Evolutionary conservation across 108 stramenopile genomes (phyloP).

Genomic region (Nitzschia sp.): DNA sequence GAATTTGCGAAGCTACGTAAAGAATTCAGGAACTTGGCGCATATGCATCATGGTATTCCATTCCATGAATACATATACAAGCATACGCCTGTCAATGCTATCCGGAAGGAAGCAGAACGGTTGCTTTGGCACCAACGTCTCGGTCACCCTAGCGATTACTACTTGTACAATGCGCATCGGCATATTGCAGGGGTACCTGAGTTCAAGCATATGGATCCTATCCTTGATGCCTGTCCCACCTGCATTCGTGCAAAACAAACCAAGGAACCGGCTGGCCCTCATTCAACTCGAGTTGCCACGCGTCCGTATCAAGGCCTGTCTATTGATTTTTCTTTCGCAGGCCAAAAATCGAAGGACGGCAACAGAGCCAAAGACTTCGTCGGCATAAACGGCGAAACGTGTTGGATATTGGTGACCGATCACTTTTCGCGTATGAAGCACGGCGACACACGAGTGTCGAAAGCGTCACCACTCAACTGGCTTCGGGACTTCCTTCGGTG

Average conservation of each 20-base stretch:
- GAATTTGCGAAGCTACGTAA: not conserved
- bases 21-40: not conserved
- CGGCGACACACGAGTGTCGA: conserved; percentile 7
- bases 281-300: conserved; percentile 14
- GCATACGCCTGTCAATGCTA: not conserved
- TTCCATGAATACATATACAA: not conserved
- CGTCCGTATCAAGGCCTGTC: conserved; percentile 14
- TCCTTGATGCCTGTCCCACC: conserved; percentile 26
- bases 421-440: conserved; percentile 12
- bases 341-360: conserved; percentile 5
- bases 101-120: too few species aligned
- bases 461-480: conserved; percentile 8
- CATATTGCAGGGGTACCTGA: conserved; percentile 18
- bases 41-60: not conserved
- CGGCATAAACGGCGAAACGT: too few species aligned
- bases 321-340: conserved; percentile 12
- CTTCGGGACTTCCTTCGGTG: not conserved
- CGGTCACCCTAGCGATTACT: conserved; percentile 16
- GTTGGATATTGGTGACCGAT: conserved; percentile 22
- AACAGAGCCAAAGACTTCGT: conserved; percentile 4
- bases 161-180: conserved; percentile 21
- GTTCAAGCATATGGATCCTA: not conserved
- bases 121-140: conserved; percentile 35
- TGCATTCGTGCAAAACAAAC: conserved; percentile 33
- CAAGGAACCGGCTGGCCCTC: conserved; percentile 19